These are phyloP conservation scores for Aplosporella prunicola DNA, from an alignment of 2,329 filamentous ascomycete genomes.

Conservation along the genomic window DNA sequence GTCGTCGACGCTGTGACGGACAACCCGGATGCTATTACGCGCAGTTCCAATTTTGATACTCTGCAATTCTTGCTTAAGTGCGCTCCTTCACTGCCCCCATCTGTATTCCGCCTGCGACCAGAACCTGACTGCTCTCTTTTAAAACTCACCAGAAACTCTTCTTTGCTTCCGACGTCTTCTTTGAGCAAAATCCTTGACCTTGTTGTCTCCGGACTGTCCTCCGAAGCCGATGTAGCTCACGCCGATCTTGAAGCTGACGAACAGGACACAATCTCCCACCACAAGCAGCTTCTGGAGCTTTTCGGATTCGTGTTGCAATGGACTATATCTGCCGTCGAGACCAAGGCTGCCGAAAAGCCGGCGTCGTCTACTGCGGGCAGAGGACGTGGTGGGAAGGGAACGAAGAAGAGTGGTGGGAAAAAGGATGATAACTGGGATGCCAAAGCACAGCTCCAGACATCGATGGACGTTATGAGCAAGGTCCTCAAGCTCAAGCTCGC, in stretches of 20 bases:
- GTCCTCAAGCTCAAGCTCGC: constrained; percentile 85
- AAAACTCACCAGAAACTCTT: constrained; percentile 58
- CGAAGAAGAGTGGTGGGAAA: constrained; percentile 52
- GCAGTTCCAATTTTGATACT: constrained; percentile 75
- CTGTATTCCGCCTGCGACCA: constrained; percentile 8
- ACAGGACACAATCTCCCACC: constrained; percentile 73
- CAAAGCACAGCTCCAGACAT: constrained; percentile 73
- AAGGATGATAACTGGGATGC: constrained; percentile 85
- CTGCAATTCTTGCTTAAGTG: constrained; percentile 96
- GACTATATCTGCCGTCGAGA: constrained; percentile 89
- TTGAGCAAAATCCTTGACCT: constrained; percentile 91
- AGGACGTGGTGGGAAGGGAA: constrained; percentile 62
- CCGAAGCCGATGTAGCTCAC: constrained; percentile 77
- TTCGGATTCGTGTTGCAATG: constrained; percentile 92
- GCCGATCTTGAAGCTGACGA: constrained; percentile 86
- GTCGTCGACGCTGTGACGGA: constrained; percentile 90
- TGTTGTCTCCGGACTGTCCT: constrained; percentile 72
- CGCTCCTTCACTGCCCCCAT: constrained; percentile 48
- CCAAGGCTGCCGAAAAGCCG: constrained; percentile 84
- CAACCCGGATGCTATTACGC: constrained; percentile 78
- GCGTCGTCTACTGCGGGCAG: constrained; percentile 60
- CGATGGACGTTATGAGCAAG: constrained; percentile 91
- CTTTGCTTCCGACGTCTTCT: constrained; percentile 67
- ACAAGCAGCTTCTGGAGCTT: constrained; percentile 86
- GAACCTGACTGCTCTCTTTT: background rate